Evolutionary conservation across 805 yeast species (phyloP), one percentile per base, ranked within the genome.

Genomic region (Candida manassasensis): DNA sequence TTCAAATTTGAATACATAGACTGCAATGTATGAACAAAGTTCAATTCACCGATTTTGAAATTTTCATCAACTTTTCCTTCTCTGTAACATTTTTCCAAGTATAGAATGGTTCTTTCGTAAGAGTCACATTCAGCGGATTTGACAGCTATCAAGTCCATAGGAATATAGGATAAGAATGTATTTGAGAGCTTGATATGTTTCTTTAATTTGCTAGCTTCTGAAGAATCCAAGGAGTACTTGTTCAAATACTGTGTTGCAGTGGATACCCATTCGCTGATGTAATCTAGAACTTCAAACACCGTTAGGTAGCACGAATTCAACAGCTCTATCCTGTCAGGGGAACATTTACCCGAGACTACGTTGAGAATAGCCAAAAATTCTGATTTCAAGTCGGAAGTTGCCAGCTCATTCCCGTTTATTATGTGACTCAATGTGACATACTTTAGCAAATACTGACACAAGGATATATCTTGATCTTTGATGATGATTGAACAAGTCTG

Each of bases 101-200:
- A 87, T 35, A 89, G 63, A 6, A 90, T 78, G 0, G 97, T 88
- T 30, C 97, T 67, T 43, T 94, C 97, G 51, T 78, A 87, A 0
- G 94, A 80, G 30, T 79, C 84, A 41, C 94, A 84, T 43, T 87
- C 87, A 1, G 87, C 73, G 0, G 97, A 83, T 35, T 93, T 69
- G 22, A 71, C 67, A 0, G 96, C 96, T 48, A 93, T 67, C 15
- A 84, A 52, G 24, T 76, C 79, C 19, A 80, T 75, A 0, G 95
- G 84, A 7, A 89, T 71, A 2, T 59, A 51, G 2, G 59, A 60
- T 9, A 87, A 53, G 38, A 87, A 75, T 1, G 37, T 33, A 30
- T 69, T 69, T 3, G 77, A 77, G 19, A 38, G 42, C 27, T 37
- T 37, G 13, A 59, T 42, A 36, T 48, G 62, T 35, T 53, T 63